Conservation (phyloP, 169 alveolate species). For the Eimeria brunetti region DNA sequence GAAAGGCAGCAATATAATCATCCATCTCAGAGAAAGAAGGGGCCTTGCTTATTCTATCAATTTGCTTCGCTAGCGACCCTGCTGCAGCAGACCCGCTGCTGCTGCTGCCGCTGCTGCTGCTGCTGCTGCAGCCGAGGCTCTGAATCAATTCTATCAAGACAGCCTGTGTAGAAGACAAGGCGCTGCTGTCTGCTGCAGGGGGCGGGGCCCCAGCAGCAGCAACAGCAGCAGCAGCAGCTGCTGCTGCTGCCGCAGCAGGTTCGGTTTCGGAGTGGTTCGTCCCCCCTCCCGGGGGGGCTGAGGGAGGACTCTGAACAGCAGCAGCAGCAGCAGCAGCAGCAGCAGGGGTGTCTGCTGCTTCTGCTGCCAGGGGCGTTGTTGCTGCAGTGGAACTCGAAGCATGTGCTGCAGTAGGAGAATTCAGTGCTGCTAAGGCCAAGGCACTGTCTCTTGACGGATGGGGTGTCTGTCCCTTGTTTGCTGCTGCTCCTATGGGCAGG, state of each 20-base stretch:
- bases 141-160: background rate
- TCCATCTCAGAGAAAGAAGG: background rate
- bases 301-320: background rate
- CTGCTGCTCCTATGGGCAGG: slow-evolving; percentile 5
- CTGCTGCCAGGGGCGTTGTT: slow-evolving; percentile 30
- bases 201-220: slow-evolving; percentile 2
- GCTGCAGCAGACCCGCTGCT: slow-evolving; percentile 27
- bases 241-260: background rate
- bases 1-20: background rate
- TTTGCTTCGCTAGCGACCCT: background rate
- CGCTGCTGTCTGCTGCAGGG: slow-evolving; percentile 3
- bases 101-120: slow-evolving; percentile 58
- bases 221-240: slow-evolving; percentile 46
- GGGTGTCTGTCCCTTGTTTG: background rate
- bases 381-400: slow-evolving; percentile 10
- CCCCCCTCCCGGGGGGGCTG: background rate
- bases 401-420: slow-evolving; percentile 24
- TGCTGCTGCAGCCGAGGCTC: slow-evolving; percentile 1
- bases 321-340: background rate
- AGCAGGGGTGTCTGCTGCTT: no score
- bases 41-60: background rate
- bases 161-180: slow-evolving; percentile 12
- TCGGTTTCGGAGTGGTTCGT: background rate
- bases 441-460: background rate
- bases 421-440: slow-evolving; percentile 21